Evolutionary conservation across 1,284 basidiomycete species (phyloP), one percentile per base, ranked within the genome.

Genomic region (Irpex rosettiformis): DNA sequence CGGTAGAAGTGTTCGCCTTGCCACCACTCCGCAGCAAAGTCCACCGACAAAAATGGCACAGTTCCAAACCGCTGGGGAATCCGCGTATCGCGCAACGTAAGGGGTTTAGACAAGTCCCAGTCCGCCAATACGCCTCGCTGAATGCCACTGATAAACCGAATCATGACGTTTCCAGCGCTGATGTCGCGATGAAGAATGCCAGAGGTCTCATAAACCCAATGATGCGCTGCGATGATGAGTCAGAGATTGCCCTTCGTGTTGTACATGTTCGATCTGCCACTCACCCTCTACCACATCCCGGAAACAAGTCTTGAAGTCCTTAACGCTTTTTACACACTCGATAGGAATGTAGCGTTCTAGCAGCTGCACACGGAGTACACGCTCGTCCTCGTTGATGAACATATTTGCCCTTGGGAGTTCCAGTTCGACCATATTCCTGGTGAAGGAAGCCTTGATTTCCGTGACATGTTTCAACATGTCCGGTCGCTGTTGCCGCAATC

Each of bases 1-100:
- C 56, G 56, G 37, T 57, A 57, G 24, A 45, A 25, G 56, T 57
- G 56, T 37, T 57, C 51, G 56, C 56, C 56, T 25, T 49, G 29
- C 56, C 56, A 57, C 56, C 56, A 57, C 24, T 18, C 22, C 24
- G 51, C 51, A 21, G 40, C 51, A 13, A 52, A 43, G 56, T 57
- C 56, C 10, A 49, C 56, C 10, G 56, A 57, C 28, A 45, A 37
- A 49, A 57, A 57, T 3, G 56, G 56, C 22, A 29, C 21, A 0
- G 56, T 47, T 27, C 56, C 56, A 22, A 45, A 29, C 4, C 37
- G 51, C 21, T 37, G 29, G 22, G 37, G 48, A 16, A 22, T 13
- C 45, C 45, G 45, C 4, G 4, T 13, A 25, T 10, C 13, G 2
- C 47, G 47, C 8, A 49, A 49, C 21, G 43, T 52, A 18, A 24